Conservation (phyloP, 768 basidiomycete genomes). For the Gloeophyllum trabeum region DNA sequence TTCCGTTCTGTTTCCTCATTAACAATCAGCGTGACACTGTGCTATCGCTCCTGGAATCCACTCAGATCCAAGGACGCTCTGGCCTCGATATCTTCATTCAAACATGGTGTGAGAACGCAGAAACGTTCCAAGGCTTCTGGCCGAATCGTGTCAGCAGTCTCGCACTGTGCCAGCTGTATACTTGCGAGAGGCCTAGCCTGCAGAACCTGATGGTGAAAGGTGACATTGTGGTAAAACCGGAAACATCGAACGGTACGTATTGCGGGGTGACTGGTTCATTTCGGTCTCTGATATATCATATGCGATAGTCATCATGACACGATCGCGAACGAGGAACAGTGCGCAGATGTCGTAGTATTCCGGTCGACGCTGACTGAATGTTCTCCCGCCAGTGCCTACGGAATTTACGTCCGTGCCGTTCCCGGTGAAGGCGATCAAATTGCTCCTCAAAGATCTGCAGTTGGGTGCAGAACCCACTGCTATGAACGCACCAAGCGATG, state of each 20-base stretch:
- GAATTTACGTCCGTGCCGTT: constrained; percentile 82
- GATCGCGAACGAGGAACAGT: constrained; percentile 84
- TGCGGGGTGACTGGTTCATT: neutral
- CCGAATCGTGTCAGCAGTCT: constrained; percentile 77
- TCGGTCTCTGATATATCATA: neutral
- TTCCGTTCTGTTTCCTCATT: constrained; percentile 92
- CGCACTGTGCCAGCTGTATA: constrained; percentile 67
- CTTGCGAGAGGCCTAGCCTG: constrained; percentile 52
- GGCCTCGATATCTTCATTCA: constrained; percentile 84
- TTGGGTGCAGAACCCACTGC: constrained; percentile 65
- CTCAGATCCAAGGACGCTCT: constrained; percentile 42
- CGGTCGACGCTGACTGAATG: constrained; percentile 4
- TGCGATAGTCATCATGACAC: constrained; percentile 93
- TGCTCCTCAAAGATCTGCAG: constrained; percentile 77
- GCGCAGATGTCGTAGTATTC: constrained; percentile 19
- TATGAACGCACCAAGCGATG: constrained; percentile 42
- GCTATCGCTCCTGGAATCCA: constrained; percentile 64
- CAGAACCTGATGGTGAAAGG: constrained; percentile 74
- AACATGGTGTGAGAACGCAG: constrained; percentile 91
- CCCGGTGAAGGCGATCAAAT: constrained; percentile 86
- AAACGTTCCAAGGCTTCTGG: constrained; percentile 95
- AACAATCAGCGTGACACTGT: constrained; percentile 78
- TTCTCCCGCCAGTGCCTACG: constrained; percentile 51
- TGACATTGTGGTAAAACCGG: constrained; percentile 76
- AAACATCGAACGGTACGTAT: constrained; percentile 69